These are phyloP conservation scores for Nepenthes gracilis DNA, from an alignment of 148 eudicot genomes.

Conservation along the genomic window DNA sequence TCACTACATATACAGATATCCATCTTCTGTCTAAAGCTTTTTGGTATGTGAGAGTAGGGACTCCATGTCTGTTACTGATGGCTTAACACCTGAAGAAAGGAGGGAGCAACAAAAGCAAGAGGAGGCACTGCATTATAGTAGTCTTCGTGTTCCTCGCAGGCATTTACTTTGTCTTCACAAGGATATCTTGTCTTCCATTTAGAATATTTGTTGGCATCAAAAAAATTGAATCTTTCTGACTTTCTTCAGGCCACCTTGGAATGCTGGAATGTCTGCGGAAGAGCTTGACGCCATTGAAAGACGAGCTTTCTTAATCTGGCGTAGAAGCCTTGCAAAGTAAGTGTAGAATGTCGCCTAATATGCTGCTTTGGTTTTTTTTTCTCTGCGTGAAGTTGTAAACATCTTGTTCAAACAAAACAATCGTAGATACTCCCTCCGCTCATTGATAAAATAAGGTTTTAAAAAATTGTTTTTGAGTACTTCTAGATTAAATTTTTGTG, in stretches of 20 bases:
- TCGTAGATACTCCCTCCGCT: no score
- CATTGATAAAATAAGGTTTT: no score
- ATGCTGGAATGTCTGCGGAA: conserved; percentile 64
- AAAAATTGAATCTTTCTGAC: conserved; percentile 5
- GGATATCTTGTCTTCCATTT: neutral
- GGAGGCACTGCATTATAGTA: conserved; percentile 78
- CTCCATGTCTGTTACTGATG: conserved; percentile 40
- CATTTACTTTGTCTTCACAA: conserved; percentile 10
- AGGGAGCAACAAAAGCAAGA: conserved; percentile 64
- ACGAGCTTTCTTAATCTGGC: conserved; percentile 77
- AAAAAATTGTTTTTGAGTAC: no score
- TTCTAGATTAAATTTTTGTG: no score
- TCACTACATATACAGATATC: no score
- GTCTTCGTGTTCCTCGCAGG: conserved; percentile 97
- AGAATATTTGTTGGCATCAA: neutral
- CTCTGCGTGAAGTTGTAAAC: no score
- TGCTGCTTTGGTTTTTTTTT: neutral
- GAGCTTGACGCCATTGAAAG: conserved; percentile 85
- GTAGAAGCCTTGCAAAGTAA: conserved; percentile 86
- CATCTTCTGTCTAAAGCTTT: no score
- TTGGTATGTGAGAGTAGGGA: conserved; percentile 35
- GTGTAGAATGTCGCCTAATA: conserved; percentile 4
- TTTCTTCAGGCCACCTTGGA: conserved; percentile 79
- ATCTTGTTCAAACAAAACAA: neutral
- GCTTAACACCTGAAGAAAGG: conserved; percentile 50